phyloP scores from a whole-genome alignment of 768 basidiomycete species.

The Tylopilus intermedius region DNA sequence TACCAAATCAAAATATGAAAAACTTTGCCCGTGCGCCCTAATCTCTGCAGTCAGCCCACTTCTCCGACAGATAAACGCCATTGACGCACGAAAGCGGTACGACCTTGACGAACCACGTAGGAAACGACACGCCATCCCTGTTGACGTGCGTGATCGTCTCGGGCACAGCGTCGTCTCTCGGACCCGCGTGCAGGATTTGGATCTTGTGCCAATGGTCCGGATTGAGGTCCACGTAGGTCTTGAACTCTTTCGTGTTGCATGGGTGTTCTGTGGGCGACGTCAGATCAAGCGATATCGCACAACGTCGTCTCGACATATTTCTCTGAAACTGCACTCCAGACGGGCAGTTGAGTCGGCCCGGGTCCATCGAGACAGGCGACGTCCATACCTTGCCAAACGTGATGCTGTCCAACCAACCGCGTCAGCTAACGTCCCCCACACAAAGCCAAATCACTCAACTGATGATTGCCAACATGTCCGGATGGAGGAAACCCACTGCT shows the following conservation, averaged over 20 bases:
- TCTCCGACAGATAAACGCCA: too few relatives aligned
- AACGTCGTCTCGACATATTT: constrained; percentile 19
- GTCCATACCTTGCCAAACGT: constrained; percentile 73
- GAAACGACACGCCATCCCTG: constrained; percentile 50
- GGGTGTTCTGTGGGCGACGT: constrained; percentile 56
- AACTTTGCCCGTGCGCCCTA: too few relatives aligned
- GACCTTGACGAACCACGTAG: constrained; percentile 69
- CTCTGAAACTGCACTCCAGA: constrained; percentile 27
- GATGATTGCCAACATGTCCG: constrained; percentile 57
- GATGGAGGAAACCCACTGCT: constrained; percentile 69
- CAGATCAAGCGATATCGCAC: background rate
- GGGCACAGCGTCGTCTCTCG: constrained; percentile 60
- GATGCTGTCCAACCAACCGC: constrained; percentile 49
- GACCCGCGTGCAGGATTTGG: constrained; percentile 56
- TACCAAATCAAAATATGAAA: too few relatives aligned
- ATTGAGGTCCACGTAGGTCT: constrained; percentile 59
- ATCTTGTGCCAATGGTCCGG: constrained; percentile 66
- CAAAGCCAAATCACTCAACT: constrained; percentile 43
- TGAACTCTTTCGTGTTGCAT: constrained; percentile 83
- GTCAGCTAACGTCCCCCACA: background rate
- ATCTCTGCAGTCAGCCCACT: too few relatives aligned
- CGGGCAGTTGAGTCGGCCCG: too few relatives aligned
- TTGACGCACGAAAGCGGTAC: constrained; percentile 63
- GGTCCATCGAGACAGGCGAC: too few relatives aligned
- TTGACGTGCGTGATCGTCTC: constrained; percentile 62